A percentile compares a stretch with the other conserved stretches of the same genome.
phyloP scores from a whole-genome alignment of 495 filamentous ascomycete genomes.

The Aspergillus haitiensis region DNA sequence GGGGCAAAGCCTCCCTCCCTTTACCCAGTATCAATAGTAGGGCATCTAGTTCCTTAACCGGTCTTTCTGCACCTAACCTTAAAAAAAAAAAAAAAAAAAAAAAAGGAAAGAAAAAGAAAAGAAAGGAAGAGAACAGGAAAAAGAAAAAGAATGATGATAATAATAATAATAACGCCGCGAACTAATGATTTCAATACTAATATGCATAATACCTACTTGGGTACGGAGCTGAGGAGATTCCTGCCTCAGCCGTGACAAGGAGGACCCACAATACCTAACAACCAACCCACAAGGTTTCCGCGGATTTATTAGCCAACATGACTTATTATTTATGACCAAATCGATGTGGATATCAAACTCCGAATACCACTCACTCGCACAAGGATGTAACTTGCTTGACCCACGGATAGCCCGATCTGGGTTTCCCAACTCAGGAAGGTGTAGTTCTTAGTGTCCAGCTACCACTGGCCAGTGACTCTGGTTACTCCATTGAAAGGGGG shows the following conservation, averaged over 20 bases:
- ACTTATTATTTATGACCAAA: too few relatives aligned
- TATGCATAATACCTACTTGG: constrained; percentile 19
- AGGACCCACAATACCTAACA: constrained; percentile 9
- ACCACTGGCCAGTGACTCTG: too few relatives aligned
- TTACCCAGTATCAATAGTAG: not conserved
- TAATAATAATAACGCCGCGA: too few relatives aligned
- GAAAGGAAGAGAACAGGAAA: not conserved
- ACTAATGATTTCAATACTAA: not conserved
- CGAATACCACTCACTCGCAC: not conserved
- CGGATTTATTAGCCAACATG: constrained; percentile 7
- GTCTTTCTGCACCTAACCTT: constrained; percentile 5
- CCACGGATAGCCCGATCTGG: constrained; percentile 18
- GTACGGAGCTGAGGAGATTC: not conserved
- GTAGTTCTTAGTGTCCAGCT: not conserved
- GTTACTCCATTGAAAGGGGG: not conserved
- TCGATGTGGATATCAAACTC: too few relatives aligned
- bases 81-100: not conserved
- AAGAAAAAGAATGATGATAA: too few relatives aligned
- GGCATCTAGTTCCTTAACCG: not conserved
- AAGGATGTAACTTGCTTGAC: constrained; percentile 11
- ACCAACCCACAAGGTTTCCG: constrained; percentile 13
- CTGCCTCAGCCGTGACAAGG: constrained; percentile 6
- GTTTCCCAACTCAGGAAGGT: constrained; percentile 9
- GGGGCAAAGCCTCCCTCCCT: not conserved
- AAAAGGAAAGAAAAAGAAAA: not conserved